Evolutionary conservation across 495 filamentous ascomycete species (phyloP).

Genomic region (Talaromyces ruber): DNA sequence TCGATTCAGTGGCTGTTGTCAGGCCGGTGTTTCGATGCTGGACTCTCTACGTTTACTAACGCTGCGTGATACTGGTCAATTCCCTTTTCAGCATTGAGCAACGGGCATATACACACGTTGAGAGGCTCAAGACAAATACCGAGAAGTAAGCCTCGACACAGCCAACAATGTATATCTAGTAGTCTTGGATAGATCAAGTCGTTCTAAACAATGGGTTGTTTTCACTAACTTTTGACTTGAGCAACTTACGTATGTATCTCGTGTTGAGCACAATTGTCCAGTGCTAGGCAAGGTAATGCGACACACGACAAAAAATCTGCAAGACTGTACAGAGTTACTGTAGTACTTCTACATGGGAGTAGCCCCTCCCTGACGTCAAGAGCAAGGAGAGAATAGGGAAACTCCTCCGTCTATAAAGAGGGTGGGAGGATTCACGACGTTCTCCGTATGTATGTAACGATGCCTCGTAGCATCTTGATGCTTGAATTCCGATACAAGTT

Average conservation of each 20-base stretch:
- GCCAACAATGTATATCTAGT: no score
- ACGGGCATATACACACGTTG: not conserved
- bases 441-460: not conserved
- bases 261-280: not conserved
- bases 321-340: not conserved
- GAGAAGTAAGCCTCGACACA: not conserved
- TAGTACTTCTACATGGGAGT: not conserved
- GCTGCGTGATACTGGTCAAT: not conserved
- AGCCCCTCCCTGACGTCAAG: not conserved
- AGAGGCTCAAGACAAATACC: not conserved
- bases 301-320: not conserved
- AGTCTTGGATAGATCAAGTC: not conserved
- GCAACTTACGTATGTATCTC: no score
- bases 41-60: not conserved
- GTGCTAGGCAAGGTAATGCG: not conserved
- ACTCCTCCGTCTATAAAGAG: not conserved
- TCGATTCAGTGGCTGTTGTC: not conserved
- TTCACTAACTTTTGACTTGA: no score
- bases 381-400: not conserved
- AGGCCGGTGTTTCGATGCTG: not conserved
- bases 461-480: not conserved
- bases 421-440: not conserved
- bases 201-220: no score
- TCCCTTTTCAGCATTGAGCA: not conserved
- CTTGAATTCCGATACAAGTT: not conserved